Evolutionary conservation across 1,284 basidiomycete genomes (phyloP).

Genomic region (Ganoderma lingzhi): DNA sequence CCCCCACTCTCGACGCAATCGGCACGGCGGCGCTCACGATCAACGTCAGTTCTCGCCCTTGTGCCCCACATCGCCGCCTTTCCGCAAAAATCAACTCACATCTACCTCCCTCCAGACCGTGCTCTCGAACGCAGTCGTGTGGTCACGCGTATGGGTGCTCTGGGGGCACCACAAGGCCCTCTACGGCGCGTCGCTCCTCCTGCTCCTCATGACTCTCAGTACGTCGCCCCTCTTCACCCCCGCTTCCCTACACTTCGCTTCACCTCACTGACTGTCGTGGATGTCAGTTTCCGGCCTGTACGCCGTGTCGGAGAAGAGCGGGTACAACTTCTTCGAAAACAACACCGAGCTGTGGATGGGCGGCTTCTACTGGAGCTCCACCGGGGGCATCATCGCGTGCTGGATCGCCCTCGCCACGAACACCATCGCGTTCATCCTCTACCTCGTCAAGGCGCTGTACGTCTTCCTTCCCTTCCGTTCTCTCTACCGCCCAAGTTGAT

Average conservation of each 20-base stretch:
- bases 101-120: neutral
- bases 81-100: neutral
- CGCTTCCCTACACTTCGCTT: neutral
- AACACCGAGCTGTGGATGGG: neutral
- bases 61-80: neutral
- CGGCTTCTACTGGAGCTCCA: conserved; percentile 5
- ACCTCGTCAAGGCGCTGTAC: conserved; percentile 11
- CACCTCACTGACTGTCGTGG: too few relatives aligned
- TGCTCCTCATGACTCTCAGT: neutral
- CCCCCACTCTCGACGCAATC: neutral
- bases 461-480: neutral
- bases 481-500: too few relatives aligned
- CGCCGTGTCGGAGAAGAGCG: neutral
- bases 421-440: conserved; percentile 2
- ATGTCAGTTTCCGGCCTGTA: neutral
- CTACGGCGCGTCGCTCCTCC: neutral
- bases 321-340: neutral
- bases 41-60: neutral
- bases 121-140: neutral
- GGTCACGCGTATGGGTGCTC: conserved; percentile 3
- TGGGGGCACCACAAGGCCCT: conserved; percentile 4
- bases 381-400: neutral
- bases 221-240: neutral
- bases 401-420: neutral
- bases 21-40: conserved; percentile 4